Evolutionary conservation across 306 rosid genomes (phyloP).

Genomic region (Gynostemma pentaphyllum): DNA sequence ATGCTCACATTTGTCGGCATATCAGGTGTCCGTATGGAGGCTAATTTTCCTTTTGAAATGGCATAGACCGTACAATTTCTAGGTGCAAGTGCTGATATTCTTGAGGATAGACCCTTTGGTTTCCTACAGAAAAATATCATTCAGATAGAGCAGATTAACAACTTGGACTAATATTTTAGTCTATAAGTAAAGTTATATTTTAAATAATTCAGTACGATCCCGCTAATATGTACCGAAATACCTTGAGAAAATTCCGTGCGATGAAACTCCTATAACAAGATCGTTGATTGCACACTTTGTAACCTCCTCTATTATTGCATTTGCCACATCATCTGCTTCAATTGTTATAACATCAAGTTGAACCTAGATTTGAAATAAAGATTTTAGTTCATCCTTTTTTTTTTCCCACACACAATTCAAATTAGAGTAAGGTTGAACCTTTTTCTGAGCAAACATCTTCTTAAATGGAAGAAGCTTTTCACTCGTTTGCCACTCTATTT

Average conservation of each 20-base stretch:
- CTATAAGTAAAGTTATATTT: not conserved
- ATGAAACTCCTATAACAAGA: constrained; percentile 78
- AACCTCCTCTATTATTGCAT: constrained; percentile 63
- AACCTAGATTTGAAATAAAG: constrained; percentile 37
- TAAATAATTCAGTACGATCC: not conserved
- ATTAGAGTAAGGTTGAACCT: constrained; percentile 39
- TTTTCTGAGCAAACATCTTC: constrained; percentile 57
- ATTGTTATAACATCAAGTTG: constrained; percentile 49
- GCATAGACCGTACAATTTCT: constrained; percentile 71
- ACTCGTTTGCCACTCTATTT: constrained; percentile 46
- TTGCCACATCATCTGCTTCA: constrained; percentile 71
- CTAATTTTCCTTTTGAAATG: constrained; percentile 66
- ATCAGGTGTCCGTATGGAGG: constrained; percentile 50
- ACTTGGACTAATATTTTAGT: no score
- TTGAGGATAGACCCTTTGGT: constrained; percentile 46
- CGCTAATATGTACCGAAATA: constrained; percentile 9
- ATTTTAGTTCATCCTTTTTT: not conserved
- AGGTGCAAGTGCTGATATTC: constrained; percentile 58
- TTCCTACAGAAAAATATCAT: constrained; percentile 42
- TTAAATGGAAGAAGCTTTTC: constrained; percentile 64
- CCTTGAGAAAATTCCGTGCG: constrained; percentile 65
- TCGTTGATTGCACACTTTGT: constrained; percentile 37
- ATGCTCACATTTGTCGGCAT: constrained; percentile 27
- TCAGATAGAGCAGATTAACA: not conserved
- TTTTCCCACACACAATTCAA: constrained; percentile 9